Base-by-base conservation (phyloP, 345 rosid species). In the Cardiospermum halicacabum region DNA sequence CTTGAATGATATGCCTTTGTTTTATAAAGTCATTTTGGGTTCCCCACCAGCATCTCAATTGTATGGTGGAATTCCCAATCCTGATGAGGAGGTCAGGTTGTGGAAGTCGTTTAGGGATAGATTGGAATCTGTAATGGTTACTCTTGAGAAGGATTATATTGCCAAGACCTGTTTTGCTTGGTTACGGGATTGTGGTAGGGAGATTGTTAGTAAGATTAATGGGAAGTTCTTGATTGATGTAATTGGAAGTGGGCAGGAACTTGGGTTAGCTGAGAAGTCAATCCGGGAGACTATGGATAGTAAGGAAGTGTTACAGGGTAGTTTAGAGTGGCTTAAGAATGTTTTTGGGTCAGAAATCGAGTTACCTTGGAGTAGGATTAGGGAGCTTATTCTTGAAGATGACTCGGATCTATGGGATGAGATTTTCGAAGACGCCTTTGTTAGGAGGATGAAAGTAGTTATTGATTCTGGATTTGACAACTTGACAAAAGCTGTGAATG, bases 331-430 rank as follows among this genome's bases (percentile, higher is more conserved):
- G 99, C 93, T 94, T 64, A 85, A 77, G 78, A 80, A 74, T 66
- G 97, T 91, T 56, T 94, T 94, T 16, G 97, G 99, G 58, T 94
- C 96, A 51, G 99, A 94, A 79, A 81, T 94, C 8, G 97, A 89
- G 82, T 75, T 89, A 71, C 99, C 97, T 8, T 94, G 99, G 99
- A 87, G 88, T 72, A 87, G 96, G 75, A 91, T 84, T 47, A 73
- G 88, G 24, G 99, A 94, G 74, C 89, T 94, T 69, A 97, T 94
- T 69, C 64, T 94, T 66, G 86, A 82, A 63, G 97, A 84, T 56
- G 93, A 89, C 74, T 85, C 83, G 24, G 93, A 94, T 77, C 85
- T 91, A 65, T 91, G 99, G 99, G 89, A 91, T 81, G 97, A 91
- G 83, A 89, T 91, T 64, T 94, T 94, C 65, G 97, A 94, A 77